A percentile compares a stretch with the other conserved stretches of the same genome.
These are phyloP conservation scores for Pseudopediastrum boryanum DNA, from an alignment of 139 green algal genomes.

Conservation along the genomic window DNA sequence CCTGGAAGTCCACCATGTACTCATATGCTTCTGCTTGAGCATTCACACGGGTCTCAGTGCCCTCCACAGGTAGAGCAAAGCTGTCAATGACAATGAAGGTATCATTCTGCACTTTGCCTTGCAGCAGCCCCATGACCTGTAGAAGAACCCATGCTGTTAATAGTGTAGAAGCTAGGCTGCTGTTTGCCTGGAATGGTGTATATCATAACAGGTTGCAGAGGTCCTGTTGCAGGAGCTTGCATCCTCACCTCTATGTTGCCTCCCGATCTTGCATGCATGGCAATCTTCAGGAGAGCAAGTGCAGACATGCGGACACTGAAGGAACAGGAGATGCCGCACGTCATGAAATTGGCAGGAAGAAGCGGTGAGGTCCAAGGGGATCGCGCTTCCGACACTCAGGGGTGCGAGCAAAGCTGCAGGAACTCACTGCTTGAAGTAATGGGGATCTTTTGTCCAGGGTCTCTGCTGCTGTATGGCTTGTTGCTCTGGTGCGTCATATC, in stretches of 20 bases:
- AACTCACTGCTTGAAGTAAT: constrained; percentile 86
- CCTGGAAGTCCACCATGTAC: constrained; percentile 94
- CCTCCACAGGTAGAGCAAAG: constrained; percentile 97
- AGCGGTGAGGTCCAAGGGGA: neutral
- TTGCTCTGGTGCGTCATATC: constrained; percentile 78
- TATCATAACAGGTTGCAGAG: neutral
- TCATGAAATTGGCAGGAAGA: neutral
- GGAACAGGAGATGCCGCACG: neutral
- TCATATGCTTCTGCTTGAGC: constrained; percentile 82
- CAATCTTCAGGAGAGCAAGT: constrained; percentile 96
- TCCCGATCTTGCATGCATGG: constrained; percentile 93
- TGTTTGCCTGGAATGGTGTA: no score
- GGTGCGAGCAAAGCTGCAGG: neutral
- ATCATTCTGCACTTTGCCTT: constrained; percentile 86
- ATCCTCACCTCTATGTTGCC: constrained; percentile 87
- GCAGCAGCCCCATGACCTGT: constrained; percentile 96
- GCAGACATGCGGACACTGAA: constrained; percentile 91
- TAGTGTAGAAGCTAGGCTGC: no score
- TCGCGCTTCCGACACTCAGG: neutral
- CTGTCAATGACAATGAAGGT: constrained; percentile 95
- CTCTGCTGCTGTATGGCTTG: constrained; percentile 67
- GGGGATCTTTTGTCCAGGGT: constrained; percentile 89
- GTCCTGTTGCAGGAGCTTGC: neutral
- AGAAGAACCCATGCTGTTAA: no score
- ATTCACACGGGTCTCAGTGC: constrained; percentile 97